Base-by-base conservation (phyloP, 2,329 filamentous ascomycete genomes). In the Orbilia blumenaviensis region DNA sequence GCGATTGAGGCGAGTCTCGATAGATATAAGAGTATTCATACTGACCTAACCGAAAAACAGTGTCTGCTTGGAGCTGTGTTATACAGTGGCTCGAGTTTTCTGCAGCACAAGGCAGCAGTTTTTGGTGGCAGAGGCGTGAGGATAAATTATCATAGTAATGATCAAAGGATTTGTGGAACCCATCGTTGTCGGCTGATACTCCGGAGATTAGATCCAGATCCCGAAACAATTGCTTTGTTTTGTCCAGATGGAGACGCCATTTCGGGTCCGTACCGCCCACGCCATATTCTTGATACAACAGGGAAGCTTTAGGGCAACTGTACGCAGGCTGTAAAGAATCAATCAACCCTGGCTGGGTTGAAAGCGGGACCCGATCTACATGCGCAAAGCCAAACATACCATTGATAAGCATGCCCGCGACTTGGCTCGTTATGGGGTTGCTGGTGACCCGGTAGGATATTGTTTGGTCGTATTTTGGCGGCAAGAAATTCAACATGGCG, bases 71-170 rank as follows among this genome's bases (percentile, higher is more conserved):
- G 0, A 83, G 82, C 79, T 89, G 88, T 1, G 87, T 87, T 42
- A 94, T 84, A 80, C 92, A 94, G 0, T 84, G 82, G 0, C 83
- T 78, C 0, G 82, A 83, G 63, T 86, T 85, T 76, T 86, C 86
- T 78, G 16, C 85, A 82, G 5, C 86, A 83, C 92, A 94, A 0
- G 92, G 92, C 0, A 94, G 84, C 0, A 91, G 87, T 80, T 91
- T 92, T 16, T 82, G 84, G 81, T 95, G 92, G 81, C 92, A 95
- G 81, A 93, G 90, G 0, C 92, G 87, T 0, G 92, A 90, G 0
- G 91, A 93, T 0, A 95, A 86, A 80, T 93, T 95, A 81, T 95
- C 92, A 80, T 90, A 95, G 84, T 95, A 95, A 82, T 93, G 92
- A 81, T 95, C 92, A 79, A 91, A 90, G 63, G 87, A 89, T 42